Evolutionary conservation across 2,329 filamentous ascomycete genomes (phyloP), one percentile per base, ranked within the genome.

Genomic region (Fusarium sp.): DNA sequence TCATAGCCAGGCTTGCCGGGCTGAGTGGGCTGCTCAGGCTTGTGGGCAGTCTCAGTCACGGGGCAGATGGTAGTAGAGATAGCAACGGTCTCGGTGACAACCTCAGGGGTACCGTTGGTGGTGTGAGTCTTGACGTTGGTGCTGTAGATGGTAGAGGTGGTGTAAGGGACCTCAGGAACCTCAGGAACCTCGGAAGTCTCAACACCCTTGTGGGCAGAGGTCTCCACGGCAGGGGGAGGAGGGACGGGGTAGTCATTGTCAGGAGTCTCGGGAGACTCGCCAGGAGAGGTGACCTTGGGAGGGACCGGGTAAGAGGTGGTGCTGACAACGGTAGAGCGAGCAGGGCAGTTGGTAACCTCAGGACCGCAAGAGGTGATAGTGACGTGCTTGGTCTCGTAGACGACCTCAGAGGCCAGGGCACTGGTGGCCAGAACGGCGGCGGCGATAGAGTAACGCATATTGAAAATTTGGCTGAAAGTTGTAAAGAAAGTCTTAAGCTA

Each of bases 121-220:
- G 84, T 88, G 81, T 88, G 78, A 77, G 86, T 89, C 73, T 84
- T 78, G 74, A 87, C 78, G 70, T 80, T 80, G 74, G 85, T 87
- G 69, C 78, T 74, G 81, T 83, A 86, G 79, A 87, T 77, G 74
- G 84, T 82, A 54, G 76, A 78, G 67, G 83, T 83, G 70, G 81
- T 82, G 64, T 78, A 70, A 54, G 81, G 72, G 48, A 77, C 65
- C 67, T 67, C 72, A 50, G 67, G 67, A 69, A 76, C 80, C 65
- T 71, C 73, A 47, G 74, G 76, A 66, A 72, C 79, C 53, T 65
- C 56, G 10, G 43, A 45, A 71, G 78, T 80, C 61, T 72, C 73
- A 47, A 73, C 75, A 65, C 72, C 65, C 58, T 76, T 78, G 53
- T 66, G 41, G 15, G 55, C 55, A 40, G 61, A 53, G 48, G 44